A percentile compares a stretch with the other conserved stretches of the same genome.
Evolutionary conservation across 257 asterid genomes (phyloP).

Genomic region (Parsonsia alboflavescens): DNA sequence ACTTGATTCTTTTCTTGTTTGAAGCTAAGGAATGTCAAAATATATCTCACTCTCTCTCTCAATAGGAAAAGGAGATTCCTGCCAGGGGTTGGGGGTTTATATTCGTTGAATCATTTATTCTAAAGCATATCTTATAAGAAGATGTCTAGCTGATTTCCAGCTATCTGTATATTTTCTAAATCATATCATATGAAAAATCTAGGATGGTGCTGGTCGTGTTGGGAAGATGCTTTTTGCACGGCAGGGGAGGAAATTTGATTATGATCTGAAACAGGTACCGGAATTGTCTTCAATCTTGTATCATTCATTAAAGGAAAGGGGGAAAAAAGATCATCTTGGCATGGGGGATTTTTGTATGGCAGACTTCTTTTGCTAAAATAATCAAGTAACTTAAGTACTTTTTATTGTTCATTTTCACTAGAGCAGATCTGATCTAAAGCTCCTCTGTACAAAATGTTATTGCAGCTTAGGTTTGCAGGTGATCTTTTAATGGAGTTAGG

Average conservation of each 20-base stretch:
- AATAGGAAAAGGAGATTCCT: neutral
- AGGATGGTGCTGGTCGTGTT: slow-evolving; percentile 99
- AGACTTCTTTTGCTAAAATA: neutral
- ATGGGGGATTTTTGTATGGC: neutral
- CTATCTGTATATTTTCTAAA: neutral
- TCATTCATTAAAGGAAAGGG: no score
- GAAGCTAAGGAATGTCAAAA: neutral
- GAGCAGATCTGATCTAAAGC: neutral
- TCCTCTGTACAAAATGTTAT: neutral
- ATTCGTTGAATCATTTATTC: neutral
- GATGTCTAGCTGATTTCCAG: neutral
- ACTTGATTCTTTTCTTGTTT: neutral
- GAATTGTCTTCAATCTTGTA: neutral
- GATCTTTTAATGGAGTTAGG: slow-evolving; percentile 98
- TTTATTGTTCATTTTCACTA: neutral
- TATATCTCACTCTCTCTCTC: neutral
- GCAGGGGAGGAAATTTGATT: slow-evolving; percentile 96
- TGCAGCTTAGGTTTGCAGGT: slow-evolving; percentile 92
- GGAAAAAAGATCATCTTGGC: neutral
- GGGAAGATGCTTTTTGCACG: slow-evolving; percentile 97
- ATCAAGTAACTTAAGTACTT: neutral
- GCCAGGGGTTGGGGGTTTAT: neutral
- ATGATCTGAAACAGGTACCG: slow-evolving; percentile 90
- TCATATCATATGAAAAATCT: slow-evolving; percentile 17
- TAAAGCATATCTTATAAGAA: neutral